These are phyloP conservation scores for Phylloporus sp. DNA, from an alignment of 768 basidiomycete genomes.

Conservation along the genomic window DNA sequence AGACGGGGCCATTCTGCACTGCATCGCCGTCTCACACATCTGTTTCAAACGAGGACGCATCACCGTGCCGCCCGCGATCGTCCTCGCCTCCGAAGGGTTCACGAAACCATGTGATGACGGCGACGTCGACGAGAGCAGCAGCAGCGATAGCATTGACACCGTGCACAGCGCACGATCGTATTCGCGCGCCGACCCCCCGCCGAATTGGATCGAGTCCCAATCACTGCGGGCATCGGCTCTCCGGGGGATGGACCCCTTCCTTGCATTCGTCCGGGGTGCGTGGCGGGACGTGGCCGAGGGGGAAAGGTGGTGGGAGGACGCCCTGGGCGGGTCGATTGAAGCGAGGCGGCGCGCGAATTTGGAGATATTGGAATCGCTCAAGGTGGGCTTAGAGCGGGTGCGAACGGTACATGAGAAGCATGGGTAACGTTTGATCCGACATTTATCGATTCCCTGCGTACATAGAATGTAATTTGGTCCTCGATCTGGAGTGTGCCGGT, in stretches of 20 bases:
- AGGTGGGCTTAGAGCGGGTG: constrained; percentile 19
- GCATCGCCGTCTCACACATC: constrained; percentile 54
- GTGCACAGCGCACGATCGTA: constrained; percentile 28
- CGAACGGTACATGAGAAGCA: constrained; percentile 8
- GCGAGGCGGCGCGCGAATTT: constrained; percentile 28
- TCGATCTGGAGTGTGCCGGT: background rate
- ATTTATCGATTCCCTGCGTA: background rate
- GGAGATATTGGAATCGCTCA: constrained; percentile 19
- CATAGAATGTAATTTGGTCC: background rate
- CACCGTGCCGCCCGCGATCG: constrained; percentile 64
- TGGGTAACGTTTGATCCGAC: background rate
- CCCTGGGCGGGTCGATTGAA: constrained; percentile 48
- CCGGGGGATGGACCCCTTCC: constrained; percentile 22
- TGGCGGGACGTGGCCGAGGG: constrained; percentile 57
- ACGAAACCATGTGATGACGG: constrained; percentile 17
- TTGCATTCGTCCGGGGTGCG: constrained; percentile 47
- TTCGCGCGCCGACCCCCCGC: constrained; percentile 25
- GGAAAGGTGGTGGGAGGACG: constrained; percentile 67
- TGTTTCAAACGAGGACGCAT: constrained; percentile 72
- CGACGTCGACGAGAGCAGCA: background rate
- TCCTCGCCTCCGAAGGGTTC: constrained; percentile 58
- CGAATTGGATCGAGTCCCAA: constrained; percentile 25
- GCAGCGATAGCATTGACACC: background rate
- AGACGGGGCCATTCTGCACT: constrained; percentile 58
- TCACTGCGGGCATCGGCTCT: constrained; percentile 19